These are phyloP conservation scores for Sporothrix pallida DNA, from an alignment of 2,329 filamentous ascomycete species.

Conservation along the genomic window DNA sequence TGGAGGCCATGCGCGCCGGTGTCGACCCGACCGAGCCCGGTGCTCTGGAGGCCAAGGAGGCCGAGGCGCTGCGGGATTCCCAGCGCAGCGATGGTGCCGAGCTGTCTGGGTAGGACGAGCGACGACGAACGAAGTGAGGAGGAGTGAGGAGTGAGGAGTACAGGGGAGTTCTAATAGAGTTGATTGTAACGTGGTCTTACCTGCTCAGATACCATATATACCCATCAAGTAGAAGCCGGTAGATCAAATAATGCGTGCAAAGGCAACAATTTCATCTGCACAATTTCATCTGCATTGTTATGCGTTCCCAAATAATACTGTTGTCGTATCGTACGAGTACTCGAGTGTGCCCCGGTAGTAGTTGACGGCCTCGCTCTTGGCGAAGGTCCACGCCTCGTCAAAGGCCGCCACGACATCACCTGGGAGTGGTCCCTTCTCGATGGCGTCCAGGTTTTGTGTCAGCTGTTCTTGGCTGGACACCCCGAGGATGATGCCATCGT, in stretches of 20 bases:
- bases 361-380: not conserved
- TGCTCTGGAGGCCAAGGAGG: conserved; percentile 48
- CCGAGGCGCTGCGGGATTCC: conserved; percentile 35
- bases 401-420: not conserved
- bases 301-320: not conserved
- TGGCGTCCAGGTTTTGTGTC: not conserved
- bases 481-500: conserved; percentile 1
- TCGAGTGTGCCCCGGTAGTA: conserved; percentile 5
- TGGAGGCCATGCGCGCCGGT: conserved; percentile 55
- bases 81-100: not conserved
- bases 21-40: conserved; percentile 56
- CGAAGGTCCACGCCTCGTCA: not conserved
- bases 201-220: not conserved
- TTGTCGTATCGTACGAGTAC: not conserved
- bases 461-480: not conserved
- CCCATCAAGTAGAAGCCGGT: not conserved
- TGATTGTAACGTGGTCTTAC: not conserved
- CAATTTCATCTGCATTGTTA: not conserved
- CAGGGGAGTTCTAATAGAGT: too few species aligned
- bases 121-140: not conserved
- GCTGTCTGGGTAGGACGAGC: not conserved
- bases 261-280: not conserved
- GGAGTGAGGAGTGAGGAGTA: not conserved
- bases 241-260: not conserved
- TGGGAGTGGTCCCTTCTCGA: not conserved